phyloP scores from a whole-genome alignment of 192 early-diverging fungal species.

The Backusella parvicylindrica region DNA sequence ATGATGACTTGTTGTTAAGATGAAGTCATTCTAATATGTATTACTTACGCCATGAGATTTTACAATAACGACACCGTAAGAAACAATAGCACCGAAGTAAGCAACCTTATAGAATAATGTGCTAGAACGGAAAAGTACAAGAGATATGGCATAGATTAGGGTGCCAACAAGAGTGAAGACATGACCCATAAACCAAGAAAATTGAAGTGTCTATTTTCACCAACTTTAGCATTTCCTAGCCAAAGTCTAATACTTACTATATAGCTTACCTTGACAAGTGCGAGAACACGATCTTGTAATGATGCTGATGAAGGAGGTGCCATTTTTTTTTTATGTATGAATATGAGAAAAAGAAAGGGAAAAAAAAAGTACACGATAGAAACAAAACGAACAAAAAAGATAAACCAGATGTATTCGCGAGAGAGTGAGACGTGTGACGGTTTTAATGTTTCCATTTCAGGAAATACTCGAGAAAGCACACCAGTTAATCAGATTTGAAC shows the following conservation, averaged over 20 bases:
- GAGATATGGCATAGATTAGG: constrained; percentile 36
- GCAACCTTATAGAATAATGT: constrained; percentile 52
- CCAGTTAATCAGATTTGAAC: not conserved
- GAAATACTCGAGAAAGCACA: not conserved
- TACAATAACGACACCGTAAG: constrained; percentile 76
- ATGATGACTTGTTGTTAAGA: not conserved
- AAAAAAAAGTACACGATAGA: not conserved
- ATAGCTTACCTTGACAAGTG: constrained; percentile 21
- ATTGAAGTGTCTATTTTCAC: constrained; percentile 43
- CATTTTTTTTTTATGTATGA: not conserved
- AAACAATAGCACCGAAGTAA: constrained; percentile 62
- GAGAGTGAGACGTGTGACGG: not conserved
- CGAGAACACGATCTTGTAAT: constrained; percentile 15
- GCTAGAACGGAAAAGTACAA: constrained; percentile 39
- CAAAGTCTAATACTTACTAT: not conserved
- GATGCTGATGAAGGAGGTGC: constrained; percentile 11
- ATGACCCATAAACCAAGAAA: constrained; percentile 52
- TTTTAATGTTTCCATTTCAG: not conserved
- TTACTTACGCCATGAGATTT: constrained; percentile 72
- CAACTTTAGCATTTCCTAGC: not conserved
- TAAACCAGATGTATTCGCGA: not conserved
- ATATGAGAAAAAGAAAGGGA: not conserved
- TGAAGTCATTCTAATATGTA: constrained; percentile 7
- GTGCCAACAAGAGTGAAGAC: constrained; percentile 39
- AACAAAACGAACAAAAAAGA: constrained; percentile 7